phyloP scores from a whole-genome alignment of 768 basidiomycete genomes.

The Mycena floridula region DNA sequence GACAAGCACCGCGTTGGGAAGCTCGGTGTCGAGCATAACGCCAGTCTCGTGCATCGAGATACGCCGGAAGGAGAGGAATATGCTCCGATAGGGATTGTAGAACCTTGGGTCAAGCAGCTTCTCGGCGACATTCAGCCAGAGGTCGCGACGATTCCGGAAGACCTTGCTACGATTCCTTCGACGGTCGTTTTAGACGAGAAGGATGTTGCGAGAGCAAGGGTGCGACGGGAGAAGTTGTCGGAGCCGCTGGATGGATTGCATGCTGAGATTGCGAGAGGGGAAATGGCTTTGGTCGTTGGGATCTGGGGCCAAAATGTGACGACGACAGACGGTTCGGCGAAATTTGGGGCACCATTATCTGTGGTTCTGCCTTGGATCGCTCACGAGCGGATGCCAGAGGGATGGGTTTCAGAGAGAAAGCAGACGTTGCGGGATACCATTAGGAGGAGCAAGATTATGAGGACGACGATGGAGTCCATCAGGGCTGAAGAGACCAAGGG shows the following conservation, averaged over 20 bases:
- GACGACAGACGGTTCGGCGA: conserved; percentile 22
- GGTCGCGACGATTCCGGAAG: no score
- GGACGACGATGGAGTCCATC: conserved; percentile 1
- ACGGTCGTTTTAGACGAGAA: conserved; percentile 25
- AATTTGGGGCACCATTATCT: conserved; percentile 37
- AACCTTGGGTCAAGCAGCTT: conserved; percentile 30
- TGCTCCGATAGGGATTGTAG: conserved; percentile 36
- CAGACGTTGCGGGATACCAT: conserved; percentile 31
- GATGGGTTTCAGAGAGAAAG: conserved; percentile 31
- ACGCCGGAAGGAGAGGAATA: conserved; percentile 31
- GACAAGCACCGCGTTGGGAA: no score
- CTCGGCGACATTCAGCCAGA: conserved; percentile 27
- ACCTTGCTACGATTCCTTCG: neutral
- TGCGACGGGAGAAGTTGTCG: conserved; percentile 43
- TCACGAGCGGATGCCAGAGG: conserved; percentile 45
- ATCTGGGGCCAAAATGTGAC: no score
- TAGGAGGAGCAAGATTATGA: conserved; percentile 8
- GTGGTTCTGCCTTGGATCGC: conserved; percentile 44
- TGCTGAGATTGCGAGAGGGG: conserved; percentile 59
- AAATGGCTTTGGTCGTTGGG: conserved; percentile 60
- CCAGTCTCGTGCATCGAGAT: conserved; percentile 53
- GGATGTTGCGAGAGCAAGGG: conserved; percentile 46
- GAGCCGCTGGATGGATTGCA: conserved; percentile 38
- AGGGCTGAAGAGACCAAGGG: neutral
- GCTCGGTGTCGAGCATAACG: conserved; percentile 51